Percentiles rank a stretch among this genome's conserved stretches.
Conservation (phyloP, 805 yeast genomes). For the Starmerella powellii region DNA sequence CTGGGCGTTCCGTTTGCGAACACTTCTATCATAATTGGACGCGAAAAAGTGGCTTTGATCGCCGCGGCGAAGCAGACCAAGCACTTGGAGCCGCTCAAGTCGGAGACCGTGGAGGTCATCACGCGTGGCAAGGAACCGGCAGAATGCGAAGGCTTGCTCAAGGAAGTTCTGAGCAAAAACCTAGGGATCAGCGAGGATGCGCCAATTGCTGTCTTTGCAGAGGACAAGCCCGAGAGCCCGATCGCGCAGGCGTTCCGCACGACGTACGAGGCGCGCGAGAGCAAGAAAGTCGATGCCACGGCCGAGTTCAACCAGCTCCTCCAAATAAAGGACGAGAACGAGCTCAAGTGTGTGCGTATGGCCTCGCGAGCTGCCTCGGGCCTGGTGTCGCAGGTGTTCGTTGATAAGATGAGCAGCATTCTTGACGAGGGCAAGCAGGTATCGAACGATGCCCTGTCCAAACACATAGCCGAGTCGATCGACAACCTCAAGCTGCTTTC, state of each 20-base stretch:
- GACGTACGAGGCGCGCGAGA: conserved; percentile 27
- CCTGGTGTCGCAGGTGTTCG: conserved; percentile 61
- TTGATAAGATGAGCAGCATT: conserved; percentile 74
- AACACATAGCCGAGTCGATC: conserved; percentile 65
- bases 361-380: conserved; percentile 71
- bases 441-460: conserved; percentile 60
- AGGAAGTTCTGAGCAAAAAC: conserved; percentile 36
- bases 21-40: conserved; percentile 57
- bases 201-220: conserved; percentile 51
- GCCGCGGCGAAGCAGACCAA: conserved; percentile 80
- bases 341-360: conserved; percentile 47
- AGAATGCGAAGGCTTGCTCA: conserved; percentile 56
- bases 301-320: conserved; percentile 43
- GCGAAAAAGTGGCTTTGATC: conserved; percentile 47
- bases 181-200: conserved; percentile 32
- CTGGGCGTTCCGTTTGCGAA: conserved; percentile 95
- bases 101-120: conserved; percentile 44
- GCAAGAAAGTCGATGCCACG: conserved; percentile 37
- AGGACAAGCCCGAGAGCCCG: conserved; percentile 73
- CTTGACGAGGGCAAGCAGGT: conserved; percentile 78
- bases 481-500: conserved; percentile 66
- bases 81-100: conserved; percentile 50
- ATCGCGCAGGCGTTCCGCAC: conserved; percentile 42
- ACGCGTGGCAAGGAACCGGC: conserved; percentile 71
- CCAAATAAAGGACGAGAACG: conserved; percentile 71